Evolutionary conservation across 2,329 filamentous ascomycete genomes (phyloP), one percentile per base, ranked within the genome.

Genomic region (Stylonectria norvegica): DNA sequence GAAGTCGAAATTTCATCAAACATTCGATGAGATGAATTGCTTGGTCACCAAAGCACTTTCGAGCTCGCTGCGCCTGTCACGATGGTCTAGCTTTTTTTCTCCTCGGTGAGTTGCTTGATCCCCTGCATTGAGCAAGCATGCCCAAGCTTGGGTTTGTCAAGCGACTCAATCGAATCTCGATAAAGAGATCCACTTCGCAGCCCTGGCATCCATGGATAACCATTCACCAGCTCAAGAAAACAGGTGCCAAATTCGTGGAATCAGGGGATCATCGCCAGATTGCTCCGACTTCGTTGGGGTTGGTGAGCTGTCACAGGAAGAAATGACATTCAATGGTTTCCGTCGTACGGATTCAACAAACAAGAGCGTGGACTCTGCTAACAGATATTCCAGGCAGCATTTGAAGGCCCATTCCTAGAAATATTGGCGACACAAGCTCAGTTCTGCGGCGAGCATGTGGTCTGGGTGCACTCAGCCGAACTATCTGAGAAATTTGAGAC

Each of bases 1-100:
- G 22, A 39, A 38, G 33, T 28, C 37, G 33, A 22, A 36, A 36
- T 45, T 45, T 42, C 20, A 45, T 48, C 27, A 43, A 50, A 50
- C 47, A 40, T 48, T 46, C 48, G 45, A 48, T 48, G 25, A 25
- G 29, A n/a, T n/a, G n/a, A n/a, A n/a, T n/a, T n/a, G n/a, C n/a
- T n/a, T n/a, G n/a, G n/a, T n/a, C n/a, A n/a, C n/a, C n/a, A n/a
- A n/a, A n/a, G n/a, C n/a, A n/a, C n/a, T n/a, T n/a, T n/a, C n/a
- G n/a, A n/a, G n/a, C n/a, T n/a, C n/a, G n/a, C n/a, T n/a, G 22
- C 22, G 22, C 22, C 12, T 25, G 22, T 25, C 7, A 25, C 22
- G 7, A 7, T 25, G 7, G 7, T 25, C 22, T 25, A 7, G 7
- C 22, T 25, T 25, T 25, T 7, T 12, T 25, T 25, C 22, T 7